Evolutionary conservation across 257 asterid genomes (phyloP).

Genomic region (Coffea eugenioides): DNA sequence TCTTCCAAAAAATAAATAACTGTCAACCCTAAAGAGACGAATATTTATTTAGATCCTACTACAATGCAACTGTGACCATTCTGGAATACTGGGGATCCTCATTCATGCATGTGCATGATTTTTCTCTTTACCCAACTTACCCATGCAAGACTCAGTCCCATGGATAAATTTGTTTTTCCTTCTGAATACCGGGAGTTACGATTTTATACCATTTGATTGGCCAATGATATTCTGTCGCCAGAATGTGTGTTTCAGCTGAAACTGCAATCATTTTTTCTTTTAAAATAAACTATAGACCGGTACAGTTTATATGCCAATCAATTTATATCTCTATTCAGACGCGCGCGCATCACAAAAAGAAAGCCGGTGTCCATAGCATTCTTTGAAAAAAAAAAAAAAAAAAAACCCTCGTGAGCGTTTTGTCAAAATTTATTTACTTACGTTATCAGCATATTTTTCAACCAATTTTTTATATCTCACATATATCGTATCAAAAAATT

Average conservation of each 20-base stretch:
- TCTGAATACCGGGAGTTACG: neutral
- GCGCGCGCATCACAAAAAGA: too few relatives aligned
- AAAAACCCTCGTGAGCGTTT: too few relatives aligned
- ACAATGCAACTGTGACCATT: constrained; percentile 8
- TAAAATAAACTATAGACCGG: neutral
- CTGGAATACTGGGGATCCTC: constrained; percentile 19
- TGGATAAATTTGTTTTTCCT: neutral
- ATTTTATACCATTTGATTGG: neutral
- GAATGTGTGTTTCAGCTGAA: neutral
- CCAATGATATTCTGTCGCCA: neutral
- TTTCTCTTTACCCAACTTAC: constrained; percentile 4
- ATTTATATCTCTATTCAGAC: too few relatives aligned
- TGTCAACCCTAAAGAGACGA: constrained; percentile 4
- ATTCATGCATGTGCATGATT: constrained; percentile 32
- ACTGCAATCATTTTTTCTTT: neutral
- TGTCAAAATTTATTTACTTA: too few relatives aligned
- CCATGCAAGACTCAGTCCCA: neutral
- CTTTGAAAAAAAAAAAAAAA: too few relatives aligned
- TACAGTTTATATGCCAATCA: neutral
- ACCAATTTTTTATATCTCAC: too few relatives aligned
- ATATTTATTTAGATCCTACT: neutral
- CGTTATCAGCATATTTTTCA: too few relatives aligned
- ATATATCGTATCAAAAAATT: too few relatives aligned
- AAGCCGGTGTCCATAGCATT: too few relatives aligned
- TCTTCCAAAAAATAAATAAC: constrained; percentile 14